These are phyloP conservation scores for Dactylellina haptotyla DNA, from an alignment of 2,329 filamentous ascomycete species.

Conservation along the genomic window DNA sequence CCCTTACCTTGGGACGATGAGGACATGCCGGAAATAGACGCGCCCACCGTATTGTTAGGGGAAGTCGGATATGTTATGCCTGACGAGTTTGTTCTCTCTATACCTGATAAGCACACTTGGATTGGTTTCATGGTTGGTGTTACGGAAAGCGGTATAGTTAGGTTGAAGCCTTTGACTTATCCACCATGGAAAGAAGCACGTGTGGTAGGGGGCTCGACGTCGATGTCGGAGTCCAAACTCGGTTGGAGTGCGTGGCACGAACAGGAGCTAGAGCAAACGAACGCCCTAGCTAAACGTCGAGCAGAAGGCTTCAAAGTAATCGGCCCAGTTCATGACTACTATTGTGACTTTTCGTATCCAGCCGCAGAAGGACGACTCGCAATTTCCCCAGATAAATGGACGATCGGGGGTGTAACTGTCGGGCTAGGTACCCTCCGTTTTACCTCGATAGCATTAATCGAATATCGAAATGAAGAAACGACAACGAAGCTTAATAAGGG, in stretches of 20 bases:
- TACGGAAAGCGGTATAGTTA: constrained; percentile 48
- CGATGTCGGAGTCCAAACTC: constrained; percentile 34
- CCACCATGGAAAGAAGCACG: constrained; percentile 51
- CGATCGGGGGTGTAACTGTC: constrained; percentile 39
- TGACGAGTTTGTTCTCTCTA: constrained; percentile 26
- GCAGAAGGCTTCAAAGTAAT: constrained; percentile 52
- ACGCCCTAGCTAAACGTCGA: constrained; percentile 38
- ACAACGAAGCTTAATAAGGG: constrained; percentile 34
- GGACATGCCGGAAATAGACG: not conserved
- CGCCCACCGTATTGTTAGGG: constrained; percentile 24
- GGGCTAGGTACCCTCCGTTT: constrained; percentile 46
- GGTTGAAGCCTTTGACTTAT: constrained; percentile 46
- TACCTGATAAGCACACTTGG: constrained; percentile 42
- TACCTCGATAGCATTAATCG: constrained; percentile 42
- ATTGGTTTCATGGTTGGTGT: constrained; percentile 53
- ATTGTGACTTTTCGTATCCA: constrained; percentile 37
- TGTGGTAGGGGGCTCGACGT: constrained; percentile 40
- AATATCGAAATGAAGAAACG: constrained; percentile 41
- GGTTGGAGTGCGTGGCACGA: constrained; percentile 44
- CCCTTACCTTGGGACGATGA: constrained; percentile 33
- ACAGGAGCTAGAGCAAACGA: constrained; percentile 43
- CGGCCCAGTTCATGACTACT: constrained; percentile 43
- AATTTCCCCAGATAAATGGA: constrained; percentile 34
- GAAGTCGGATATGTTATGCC: constrained; percentile 50
- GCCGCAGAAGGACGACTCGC: constrained; percentile 35